Conservation (phyloP, 192 early-diverging fungal genomes). For the Coemansia sp. region DNA sequence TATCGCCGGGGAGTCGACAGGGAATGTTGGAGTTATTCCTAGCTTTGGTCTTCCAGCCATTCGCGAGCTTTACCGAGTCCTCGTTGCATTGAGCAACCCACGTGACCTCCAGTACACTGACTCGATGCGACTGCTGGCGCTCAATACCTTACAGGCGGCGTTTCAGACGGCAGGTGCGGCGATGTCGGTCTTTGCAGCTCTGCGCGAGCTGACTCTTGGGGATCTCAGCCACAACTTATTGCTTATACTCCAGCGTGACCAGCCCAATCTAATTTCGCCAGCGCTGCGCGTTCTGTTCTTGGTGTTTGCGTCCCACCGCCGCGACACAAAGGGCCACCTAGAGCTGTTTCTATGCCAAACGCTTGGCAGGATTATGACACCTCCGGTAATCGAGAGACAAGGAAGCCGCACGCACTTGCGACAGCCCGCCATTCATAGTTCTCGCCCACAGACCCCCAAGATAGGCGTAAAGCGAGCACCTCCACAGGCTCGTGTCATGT, state of each 20-base stretch:
- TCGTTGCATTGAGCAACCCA: slow-evolving; percentile 90
- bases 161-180: slow-evolving; percentile 85
- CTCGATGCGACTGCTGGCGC: slow-evolving; percentile 86
- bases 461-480: slow-evolving; percentile 9
- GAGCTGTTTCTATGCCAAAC: slow-evolving; percentile 57
- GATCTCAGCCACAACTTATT: slow-evolving; percentile 87
- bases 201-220: slow-evolving; percentile 75
- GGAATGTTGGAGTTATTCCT: not conserved
- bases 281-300: slow-evolving; percentile 60
- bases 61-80: slow-evolving; percentile 86
- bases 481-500: slow-evolving; percentile 7
- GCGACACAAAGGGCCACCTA: slow-evolving; percentile 44
- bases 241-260: slow-evolving; percentile 61
- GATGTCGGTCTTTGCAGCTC: slow-evolving; percentile 63
- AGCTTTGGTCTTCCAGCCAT: slow-evolving; percentile 80
- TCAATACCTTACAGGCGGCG: slow-evolving; percentile 84
- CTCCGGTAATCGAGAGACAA: slow-evolving; percentile 31
- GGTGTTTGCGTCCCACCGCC: slow-evolving; percentile 49
- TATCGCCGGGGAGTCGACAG: not conserved
- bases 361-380: slow-evolving; percentile 44
- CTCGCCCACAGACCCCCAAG: slow-evolving; percentile 27
- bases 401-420: slow-evolving; percentile 29
- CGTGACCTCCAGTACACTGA: slow-evolving; percentile 92
- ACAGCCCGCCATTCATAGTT: slow-evolving; percentile 9
- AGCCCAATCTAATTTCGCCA: slow-evolving; percentile 34